phyloP scores from a whole-genome alignment of 331 rosid genomes.

The Malus hybrid region DNA sequence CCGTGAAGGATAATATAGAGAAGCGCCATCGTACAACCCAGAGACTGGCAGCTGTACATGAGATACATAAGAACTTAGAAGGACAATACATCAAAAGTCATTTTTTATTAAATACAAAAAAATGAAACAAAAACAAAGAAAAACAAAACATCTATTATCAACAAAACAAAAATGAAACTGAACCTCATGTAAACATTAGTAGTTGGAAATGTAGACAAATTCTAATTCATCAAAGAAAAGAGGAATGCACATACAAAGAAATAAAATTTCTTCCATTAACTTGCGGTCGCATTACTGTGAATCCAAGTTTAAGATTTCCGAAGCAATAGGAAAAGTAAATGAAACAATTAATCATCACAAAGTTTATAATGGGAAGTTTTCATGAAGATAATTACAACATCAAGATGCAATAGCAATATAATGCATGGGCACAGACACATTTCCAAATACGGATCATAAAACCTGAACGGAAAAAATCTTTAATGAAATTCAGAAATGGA shows the following conservation, averaged over 20 bases:
- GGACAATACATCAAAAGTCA: neutral
- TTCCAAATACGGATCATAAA: neutral
- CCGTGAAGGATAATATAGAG: slow-evolving; percentile 35
- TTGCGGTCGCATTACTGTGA: neutral
- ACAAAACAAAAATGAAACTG: neutral
- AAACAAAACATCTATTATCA: neutral
- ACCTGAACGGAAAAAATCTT: neutral
- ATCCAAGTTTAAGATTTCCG: neutral
- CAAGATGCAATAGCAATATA: neutral
- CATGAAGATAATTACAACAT: neutral
- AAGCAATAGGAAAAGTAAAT: neutral
- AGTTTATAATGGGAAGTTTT: neutral
- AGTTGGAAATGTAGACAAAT: neutral
- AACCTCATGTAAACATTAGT: neutral
- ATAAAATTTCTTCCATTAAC: neutral
- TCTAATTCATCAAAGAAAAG: neutral
- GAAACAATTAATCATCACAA: neutral
- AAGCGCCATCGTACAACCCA: slow-evolving; percentile 41
- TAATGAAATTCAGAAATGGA: slow-evolving; percentile 12
- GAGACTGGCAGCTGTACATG: slow-evolving; percentile 52
- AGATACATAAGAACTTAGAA: slow-evolving; percentile 18
- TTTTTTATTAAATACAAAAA: neutral
- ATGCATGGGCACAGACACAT: neutral
- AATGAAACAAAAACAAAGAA: neutral
- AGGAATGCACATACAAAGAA: neutral